Evolutionary conservation across 208 protist genomes (phyloP).

Genomic region (Tritrichomonas foetus): DNA sequence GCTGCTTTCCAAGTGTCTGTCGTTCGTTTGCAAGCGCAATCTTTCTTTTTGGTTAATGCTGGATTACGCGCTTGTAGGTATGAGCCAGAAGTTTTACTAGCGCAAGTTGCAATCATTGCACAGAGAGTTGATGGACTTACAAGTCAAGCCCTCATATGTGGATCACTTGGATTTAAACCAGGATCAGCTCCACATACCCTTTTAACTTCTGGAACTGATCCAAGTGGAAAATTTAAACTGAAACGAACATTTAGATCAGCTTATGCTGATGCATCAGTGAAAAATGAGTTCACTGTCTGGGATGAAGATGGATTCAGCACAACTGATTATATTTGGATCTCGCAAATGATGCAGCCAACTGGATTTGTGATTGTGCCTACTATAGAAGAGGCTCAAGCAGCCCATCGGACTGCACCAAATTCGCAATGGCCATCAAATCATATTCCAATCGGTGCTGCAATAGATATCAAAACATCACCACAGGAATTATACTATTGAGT

Average conservation of each 20-base stretch:
- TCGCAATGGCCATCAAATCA: constrained; percentile 21
- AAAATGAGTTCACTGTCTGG: neutral
- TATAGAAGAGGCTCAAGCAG: neutral
- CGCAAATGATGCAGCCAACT: neutral
- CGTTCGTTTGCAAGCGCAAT: neutral
- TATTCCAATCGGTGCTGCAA: constrained; percentile 6
- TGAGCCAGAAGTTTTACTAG: neutral
- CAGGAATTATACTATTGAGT: too few species aligned
- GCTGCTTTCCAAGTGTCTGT: neutral
- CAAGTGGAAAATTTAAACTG: neutral
- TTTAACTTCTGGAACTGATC: neutral
- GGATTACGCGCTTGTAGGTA: neutral
- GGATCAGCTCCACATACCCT: neutral
- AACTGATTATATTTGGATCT: neutral
- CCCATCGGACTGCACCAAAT: neutral
- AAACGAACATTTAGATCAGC: neutral
- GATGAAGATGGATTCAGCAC: neutral
- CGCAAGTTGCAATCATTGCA: neutral
- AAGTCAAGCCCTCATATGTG: neutral
- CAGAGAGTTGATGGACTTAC: neutral
- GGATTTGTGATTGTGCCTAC: neutral
- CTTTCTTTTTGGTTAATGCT: neutral
- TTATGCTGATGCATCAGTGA: neutral
- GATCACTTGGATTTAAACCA: neutral
- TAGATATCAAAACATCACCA: neutral